These are phyloP conservation scores for Pseudogymnoascus sp. DNA, from an alignment of 2,329 filamentous ascomycete species.

Conservation along the genomic window DNA sequence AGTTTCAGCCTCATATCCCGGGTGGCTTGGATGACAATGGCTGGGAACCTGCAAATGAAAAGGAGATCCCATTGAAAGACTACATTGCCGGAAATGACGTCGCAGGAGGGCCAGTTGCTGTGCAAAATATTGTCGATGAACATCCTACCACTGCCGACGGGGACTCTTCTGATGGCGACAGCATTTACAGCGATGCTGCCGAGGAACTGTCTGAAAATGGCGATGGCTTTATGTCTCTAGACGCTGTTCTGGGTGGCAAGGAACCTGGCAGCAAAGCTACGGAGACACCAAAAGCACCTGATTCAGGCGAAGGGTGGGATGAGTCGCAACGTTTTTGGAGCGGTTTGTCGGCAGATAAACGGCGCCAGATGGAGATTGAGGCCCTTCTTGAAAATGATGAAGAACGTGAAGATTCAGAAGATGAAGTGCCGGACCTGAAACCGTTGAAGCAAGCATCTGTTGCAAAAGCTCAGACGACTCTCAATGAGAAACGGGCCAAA, in stretches of 20 bases:
- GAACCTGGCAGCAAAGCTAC: conserved; percentile 32
- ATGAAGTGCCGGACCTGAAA: conserved; percentile 29
- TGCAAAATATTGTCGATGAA: conserved; percentile 13
- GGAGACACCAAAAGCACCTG: conserved; percentile 16
- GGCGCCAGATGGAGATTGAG: conserved; percentile 48
- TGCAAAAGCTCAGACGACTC: conserved; percentile 18
- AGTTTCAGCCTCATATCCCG: conserved; percentile 25
- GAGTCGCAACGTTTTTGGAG: conserved; percentile 63
- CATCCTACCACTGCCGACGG: not conserved
- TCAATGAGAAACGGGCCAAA: conserved; percentile 7
- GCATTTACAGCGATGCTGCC: conserved; percentile 68
- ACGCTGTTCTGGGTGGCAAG: conserved; percentile 57
- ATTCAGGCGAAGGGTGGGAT: conserved; percentile 44
- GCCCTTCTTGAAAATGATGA: conserved; percentile 39
- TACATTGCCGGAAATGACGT: not conserved
- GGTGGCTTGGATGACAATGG: conserved; percentile 13
- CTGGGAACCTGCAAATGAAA: conserved; percentile 31
- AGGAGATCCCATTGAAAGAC: not conserved
- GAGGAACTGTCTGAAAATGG: conserved; percentile 57
- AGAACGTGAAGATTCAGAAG: conserved; percentile 31
- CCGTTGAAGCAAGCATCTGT: conserved; percentile 14
- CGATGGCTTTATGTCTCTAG: conserved; percentile 62
- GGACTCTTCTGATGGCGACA: conserved; percentile 41
- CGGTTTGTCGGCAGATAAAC: conserved; percentile 53
- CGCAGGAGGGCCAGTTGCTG: not conserved